These are phyloP conservation scores for Aspergillus floridensis DNA, from an alignment of 2,329 filamentous ascomycete species.

Conservation along the genomic window DNA sequence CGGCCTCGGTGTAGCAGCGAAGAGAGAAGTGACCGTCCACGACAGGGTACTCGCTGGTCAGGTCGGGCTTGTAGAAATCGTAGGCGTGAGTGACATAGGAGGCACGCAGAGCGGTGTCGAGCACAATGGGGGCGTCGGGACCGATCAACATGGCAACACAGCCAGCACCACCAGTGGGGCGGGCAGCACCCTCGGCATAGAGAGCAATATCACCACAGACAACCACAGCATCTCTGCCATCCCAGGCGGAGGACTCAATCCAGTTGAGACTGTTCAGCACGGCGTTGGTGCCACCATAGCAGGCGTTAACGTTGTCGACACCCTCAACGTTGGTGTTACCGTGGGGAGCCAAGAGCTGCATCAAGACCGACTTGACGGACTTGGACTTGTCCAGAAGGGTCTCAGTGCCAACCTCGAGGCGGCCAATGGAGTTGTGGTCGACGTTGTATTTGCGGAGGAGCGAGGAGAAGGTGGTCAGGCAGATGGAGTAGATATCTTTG, in stretches of 20 bases:
- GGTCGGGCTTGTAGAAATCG: conserved; percentile 87
- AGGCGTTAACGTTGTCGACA: conserved; percentile 79
- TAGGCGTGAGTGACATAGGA: conserved; percentile 81
- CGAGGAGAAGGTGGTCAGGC: conserved; percentile 73
- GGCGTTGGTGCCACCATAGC: conserved; percentile 83
- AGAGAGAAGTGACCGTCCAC: conserved; percentile 82
- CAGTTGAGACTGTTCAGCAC: conserved; percentile 82
- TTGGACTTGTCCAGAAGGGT: conserved; percentile 87
- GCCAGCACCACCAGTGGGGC: conserved; percentile 77
- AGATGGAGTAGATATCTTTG: conserved; percentile 85
- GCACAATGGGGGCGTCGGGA: conserved; percentile 71
- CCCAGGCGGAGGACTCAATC: conserved; percentile 84
- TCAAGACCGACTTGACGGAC: conserved; percentile 83
- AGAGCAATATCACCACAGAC: conserved; percentile 80
- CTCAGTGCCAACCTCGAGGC: conserved; percentile 82
- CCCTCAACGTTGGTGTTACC: conserved; percentile 83
- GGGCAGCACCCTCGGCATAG: conserved; percentile 78
- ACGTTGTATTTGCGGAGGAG: conserved; percentile 81
- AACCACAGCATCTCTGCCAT: conserved; percentile 77
- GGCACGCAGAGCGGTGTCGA: conserved; percentile 76
- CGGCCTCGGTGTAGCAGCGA: conserved; percentile 76
- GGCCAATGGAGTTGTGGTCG: conserved; percentile 73
- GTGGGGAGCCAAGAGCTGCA: conserved; percentile 71
- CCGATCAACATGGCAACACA: conserved; percentile 76
- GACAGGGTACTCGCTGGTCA: conserved; percentile 82